Base-by-base conservation (phyloP, 345 rosid genomes). In the Raphanus raphanistrum region DNA sequence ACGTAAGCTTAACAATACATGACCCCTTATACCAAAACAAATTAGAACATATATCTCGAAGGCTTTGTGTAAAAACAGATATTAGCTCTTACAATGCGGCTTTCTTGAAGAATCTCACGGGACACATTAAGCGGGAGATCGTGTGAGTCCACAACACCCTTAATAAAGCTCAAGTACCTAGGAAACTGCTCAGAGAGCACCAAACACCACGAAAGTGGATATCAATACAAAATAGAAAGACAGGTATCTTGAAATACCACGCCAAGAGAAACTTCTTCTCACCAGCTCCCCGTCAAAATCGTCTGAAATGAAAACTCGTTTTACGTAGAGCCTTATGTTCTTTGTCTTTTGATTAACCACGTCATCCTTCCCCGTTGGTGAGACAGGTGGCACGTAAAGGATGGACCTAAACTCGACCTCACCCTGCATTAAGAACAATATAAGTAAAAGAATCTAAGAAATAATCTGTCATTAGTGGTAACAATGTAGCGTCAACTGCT, bases 201-300 rank as follows among this genome's bases (percentile, higher is more conserved):
- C 59, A 77, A 45, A 45, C 52, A 45, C 17, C 3, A 48, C 25
- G 60, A 65, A 38, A 21, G 12, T 32, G 70, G 54, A 50, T 66
- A 66, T 62, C 25, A 70, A 12, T 35, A 64, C 57, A 31, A 12
- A 57, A 10, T 31, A 45, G 52, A 36, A 8, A 29, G 41, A 12
- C 57, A 64, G 27, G 32, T 25, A 58, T 71, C 21, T 67, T 17
- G 29, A 36, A 8, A 50, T 32, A 31, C 68, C n/a, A 69, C 36
- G 67, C 5, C 63, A 21, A 32, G 74, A 43, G 16, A 13, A 13
- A 52, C 45, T 29, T 80, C 64, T 58, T 7, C 92, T 86, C 79
- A 95, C 98, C 93, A 95, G 84, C 76, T 95, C 99, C 28, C 98
- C 99, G 79, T 95, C 99, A 76, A 95, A 95, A 83, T 95, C 98